Conservation (phyloP, 2,329 filamentous ascomycete species). For the Aspergillus vadensis region DNA sequence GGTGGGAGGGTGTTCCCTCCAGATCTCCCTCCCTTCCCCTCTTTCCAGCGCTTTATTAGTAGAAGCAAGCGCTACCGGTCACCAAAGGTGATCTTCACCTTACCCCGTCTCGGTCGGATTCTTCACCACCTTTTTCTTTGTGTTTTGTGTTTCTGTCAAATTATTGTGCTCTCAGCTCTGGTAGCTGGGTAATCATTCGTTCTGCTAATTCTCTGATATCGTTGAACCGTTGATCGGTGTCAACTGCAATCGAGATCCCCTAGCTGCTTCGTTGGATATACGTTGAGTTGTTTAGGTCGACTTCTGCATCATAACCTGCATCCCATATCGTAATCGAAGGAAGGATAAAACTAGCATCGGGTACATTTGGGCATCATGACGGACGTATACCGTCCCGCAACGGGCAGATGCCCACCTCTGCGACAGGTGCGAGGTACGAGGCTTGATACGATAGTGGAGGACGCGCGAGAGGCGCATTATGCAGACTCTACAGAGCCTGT, state of each 20-base stretch:
- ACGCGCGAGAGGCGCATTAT: constrained; percentile 41
- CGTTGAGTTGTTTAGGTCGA: constrained; percentile 6
- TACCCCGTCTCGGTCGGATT: constrained; percentile 18
- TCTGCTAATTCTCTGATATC: constrained; percentile 25
- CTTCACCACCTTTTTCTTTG: constrained; percentile 28
- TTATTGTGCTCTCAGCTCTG: constrained; percentile 35
- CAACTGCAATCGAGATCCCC: constrained; percentile 31
- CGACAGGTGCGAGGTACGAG: constrained; percentile 60
- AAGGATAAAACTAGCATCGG: constrained; percentile 7
- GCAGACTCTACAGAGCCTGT: constrained; percentile 18
- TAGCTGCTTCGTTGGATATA: constrained; percentile 14
- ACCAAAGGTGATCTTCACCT: constrained; percentile 22
- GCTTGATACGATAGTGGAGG: constrained; percentile 68
- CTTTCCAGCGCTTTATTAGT: constrained; percentile 31
- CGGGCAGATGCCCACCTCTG: constrained; percentile 55
- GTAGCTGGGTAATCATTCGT: constrained; percentile 34
- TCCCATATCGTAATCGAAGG: constrained; percentile 32
- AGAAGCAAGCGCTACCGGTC: constrained; percentile 26
- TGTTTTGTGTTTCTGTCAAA: constrained; percentile 23
- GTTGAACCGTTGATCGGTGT: constrained; percentile 38
- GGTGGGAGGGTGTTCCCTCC: constrained; percentile 18
- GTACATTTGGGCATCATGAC: constrained; percentile 42
- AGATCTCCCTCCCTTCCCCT: constrained; percentile 19
- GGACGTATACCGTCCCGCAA: constrained; percentile 50
- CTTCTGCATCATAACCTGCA: constrained; percentile 4